Evolutionary conservation across 805 yeast species (phyloP).

Genomic region (Pichia eremophila): DNA sequence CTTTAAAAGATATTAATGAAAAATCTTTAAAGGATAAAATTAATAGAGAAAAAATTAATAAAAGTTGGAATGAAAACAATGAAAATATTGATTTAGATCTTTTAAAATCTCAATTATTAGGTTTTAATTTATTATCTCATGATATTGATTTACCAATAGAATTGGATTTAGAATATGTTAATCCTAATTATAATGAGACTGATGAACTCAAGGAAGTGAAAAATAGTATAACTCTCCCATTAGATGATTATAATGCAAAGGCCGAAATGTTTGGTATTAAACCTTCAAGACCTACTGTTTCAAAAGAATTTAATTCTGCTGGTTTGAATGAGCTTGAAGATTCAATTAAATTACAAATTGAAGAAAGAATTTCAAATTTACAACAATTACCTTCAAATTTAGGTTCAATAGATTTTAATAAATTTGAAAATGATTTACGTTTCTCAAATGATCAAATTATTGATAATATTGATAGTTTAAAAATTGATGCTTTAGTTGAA

Average conservation of each 20-base stretch:
- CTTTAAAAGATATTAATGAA: slow-evolving; percentile 29
- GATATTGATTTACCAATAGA: slow-evolving; percentile 56
- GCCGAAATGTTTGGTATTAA: slow-evolving; percentile 34
- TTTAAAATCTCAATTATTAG: slow-evolving; percentile 50
- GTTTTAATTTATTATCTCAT: slow-evolving; percentile 53
- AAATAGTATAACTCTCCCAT: slow-evolving; percentile 9
- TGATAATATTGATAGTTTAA: slow-evolving; percentile 44
- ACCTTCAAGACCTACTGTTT: slow-evolving; percentile 20
- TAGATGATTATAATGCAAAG: slow-evolving; percentile 26
- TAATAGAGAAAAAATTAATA: slow-evolving; percentile 24
- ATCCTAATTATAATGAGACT: neutral
- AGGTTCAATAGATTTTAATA: slow-evolving; percentile 43
- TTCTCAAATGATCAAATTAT: slow-evolving; percentile 36
- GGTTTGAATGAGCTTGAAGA: slow-evolving; percentile 47
- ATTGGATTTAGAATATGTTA: slow-evolving; percentile 31
- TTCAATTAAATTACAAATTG: slow-evolving; percentile 42
- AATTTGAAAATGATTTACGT: slow-evolving; percentile 24
- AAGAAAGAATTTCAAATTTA: slow-evolving; percentile 48
- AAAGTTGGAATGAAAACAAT: slow-evolving; percentile 17
- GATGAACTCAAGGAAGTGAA: neutral
- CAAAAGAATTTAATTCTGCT: slow-evolving; percentile 32
- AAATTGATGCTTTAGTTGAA: slow-evolving; percentile 60
- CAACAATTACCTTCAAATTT: slow-evolving; percentile 62
- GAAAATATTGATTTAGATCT: slow-evolving; percentile 35
- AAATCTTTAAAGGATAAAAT: slow-evolving; percentile 15